Percentiles rank a stretch among this genome's conserved stretches.
Conservation (phyloP, 2,329 filamentous ascomycete genomes). For the Fonsecaea nubica region DNA sequence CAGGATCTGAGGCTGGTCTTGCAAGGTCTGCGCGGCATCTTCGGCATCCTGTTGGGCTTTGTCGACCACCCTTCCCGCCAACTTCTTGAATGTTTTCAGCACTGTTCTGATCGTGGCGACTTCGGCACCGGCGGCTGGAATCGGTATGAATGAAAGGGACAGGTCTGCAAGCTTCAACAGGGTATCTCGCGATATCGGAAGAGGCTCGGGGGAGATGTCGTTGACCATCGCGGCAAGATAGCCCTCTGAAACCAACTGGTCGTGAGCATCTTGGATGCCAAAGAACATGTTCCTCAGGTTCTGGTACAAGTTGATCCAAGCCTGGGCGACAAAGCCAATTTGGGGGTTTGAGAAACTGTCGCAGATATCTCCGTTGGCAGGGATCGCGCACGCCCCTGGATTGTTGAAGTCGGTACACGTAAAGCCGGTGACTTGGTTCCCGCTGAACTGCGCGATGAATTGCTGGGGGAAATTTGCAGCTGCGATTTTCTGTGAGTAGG, state of each 20-base stretch:
- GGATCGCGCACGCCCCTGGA: neutral
- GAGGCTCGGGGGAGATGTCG: neutral
- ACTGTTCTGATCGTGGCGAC: neutral
- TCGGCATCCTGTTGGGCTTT: neutral
- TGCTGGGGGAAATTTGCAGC: neutral
- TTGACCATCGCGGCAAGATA: neutral
- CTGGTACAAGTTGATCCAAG: neutral
- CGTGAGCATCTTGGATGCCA: neutral
- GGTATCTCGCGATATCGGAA: neutral
- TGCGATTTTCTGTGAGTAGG: neutral
- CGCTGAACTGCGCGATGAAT: neutral
- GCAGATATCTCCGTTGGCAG: neutral
- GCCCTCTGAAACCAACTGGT: neutral
- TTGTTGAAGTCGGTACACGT: neutral
- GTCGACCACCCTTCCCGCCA: neutral
- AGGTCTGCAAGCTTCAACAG: neutral
- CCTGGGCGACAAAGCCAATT: neutral
- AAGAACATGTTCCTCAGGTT: neutral
- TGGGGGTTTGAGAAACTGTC: neutral
- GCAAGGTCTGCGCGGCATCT: neutral
- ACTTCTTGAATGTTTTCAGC: neutral
- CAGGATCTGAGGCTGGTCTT: neutral
- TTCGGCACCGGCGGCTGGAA: neutral
- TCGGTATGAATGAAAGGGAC: neutral
- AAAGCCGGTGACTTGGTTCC: neutral